Conservation (phyloP, 2,329 filamentous ascomycete species). For the Penicillium sp. region DNA sequence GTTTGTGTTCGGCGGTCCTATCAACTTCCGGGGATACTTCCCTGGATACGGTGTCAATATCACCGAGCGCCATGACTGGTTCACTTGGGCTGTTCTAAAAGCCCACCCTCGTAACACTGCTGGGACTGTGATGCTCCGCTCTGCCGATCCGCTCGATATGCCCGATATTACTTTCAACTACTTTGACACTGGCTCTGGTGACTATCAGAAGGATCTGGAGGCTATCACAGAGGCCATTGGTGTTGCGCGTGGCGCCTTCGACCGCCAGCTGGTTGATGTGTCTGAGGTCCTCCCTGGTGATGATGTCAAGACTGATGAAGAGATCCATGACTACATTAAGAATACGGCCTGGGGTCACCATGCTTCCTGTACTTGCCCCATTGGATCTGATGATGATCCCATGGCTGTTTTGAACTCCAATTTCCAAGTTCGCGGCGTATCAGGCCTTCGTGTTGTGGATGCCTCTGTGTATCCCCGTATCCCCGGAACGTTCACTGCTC, state of each 20-base stretch:
- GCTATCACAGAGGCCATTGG: slow-evolving; percentile 25
- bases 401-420: slow-evolving; percentile 57
- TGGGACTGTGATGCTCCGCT: slow-evolving; percentile 62
- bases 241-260: slow-evolving; percentile 51
- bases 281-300: slow-evolving; percentile 46
- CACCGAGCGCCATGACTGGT: slow-evolving; percentile 44
- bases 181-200: slow-evolving; percentile 44
- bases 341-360: slow-evolving; percentile 60
- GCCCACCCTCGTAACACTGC: slow-evolving; percentile 62
- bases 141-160: slow-evolving; percentile 61
- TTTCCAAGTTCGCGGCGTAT: slow-evolving; percentile 58
- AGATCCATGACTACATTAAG: slow-evolving; percentile 51
- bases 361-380: slow-evolving; percentile 56
- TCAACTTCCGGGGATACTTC: slow-evolving; percentile 56
- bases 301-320: slow-evolving; percentile 37
- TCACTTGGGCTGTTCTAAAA: slow-evolving; percentile 55
- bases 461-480: slow-evolving; percentile 59
- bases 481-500: slow-evolving; percentile 55
- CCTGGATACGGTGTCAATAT: slow-evolving; percentile 47
- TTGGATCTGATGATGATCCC: slow-evolving; percentile 55
- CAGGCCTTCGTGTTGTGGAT: slow-evolving; percentile 61
- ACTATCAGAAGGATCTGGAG: slow-evolving; percentile 15
- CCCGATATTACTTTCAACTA: slow-evolving; percentile 65
- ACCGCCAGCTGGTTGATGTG: slow-evolving; percentile 43
- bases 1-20: slow-evolving; percentile 56